Base-by-base conservation (phyloP, 2,329 filamentous ascomycete species). In the Fusarium coicis region DNA sequence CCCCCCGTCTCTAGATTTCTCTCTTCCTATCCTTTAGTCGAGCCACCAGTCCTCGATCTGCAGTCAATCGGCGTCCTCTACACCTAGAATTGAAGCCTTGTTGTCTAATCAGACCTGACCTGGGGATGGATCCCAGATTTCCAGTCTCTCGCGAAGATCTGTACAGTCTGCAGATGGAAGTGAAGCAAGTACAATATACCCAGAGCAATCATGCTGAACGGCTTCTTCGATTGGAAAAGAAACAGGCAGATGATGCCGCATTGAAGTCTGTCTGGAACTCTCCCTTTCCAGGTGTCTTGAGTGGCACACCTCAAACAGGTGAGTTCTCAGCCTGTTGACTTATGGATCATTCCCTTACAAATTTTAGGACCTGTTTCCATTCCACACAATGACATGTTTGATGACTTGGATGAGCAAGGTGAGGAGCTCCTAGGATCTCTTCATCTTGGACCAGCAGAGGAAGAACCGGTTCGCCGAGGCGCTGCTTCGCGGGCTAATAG, bases 401-500 rank as follows among this genome's bases (percentile, higher is more conserved):
- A 95, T 76, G 93, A 93, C 78, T 94, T 97, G 76, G 95, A 98
- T 78, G 95, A 96, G 78, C 93, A 97, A 74, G 91, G 93, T 53
- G 93, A 93, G 78, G 93, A 92, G 77, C 87, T 96, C 66, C 88
- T 97, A 54, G 92, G 92, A 57, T 94, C 93, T 60, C 87, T 98
- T 65, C 93, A 95, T 66, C 87, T 98, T 11, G 96, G 97, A 4
- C 83, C 84, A 73, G 89, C 92, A 10, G 95, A 97, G 70, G 95
- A 98, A 71, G 93, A 95, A 79, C 93, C 93, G 37, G 91, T 94
- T 64, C 91, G 94, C 42, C 90, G 96, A 72, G 94, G 96, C 60
- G 94, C 93, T 26, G 93, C 94, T 23, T 99, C 96, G 23, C 90
- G 96, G 76, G 96, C 96, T 53, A 98, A 98, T 80, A 98, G 96